Evolutionary conservation across 73 alveolate species (phyloP), one percentile per base, ranked within the genome.

Genomic region (Durusdinium trenchii): DNA sequence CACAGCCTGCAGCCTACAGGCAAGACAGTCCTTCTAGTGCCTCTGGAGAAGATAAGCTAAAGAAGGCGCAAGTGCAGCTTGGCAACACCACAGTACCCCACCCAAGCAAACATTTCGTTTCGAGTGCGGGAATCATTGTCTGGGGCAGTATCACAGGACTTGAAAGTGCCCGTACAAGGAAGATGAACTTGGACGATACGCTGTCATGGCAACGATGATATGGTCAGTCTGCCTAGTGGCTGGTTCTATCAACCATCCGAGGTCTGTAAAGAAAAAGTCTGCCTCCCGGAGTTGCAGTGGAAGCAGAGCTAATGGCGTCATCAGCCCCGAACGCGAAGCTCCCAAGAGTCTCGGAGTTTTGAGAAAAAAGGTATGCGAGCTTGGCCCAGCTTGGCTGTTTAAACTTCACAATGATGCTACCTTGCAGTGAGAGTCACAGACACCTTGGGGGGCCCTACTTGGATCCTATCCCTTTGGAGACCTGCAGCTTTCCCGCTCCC

Each of bases 51-150:
- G 97, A 91, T n/a, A 91, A 91, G 76, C 57, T 26, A 9, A 89
- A 89, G 96, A 89, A 89, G 95, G 35, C 95, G 86, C 96, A 89
- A 50, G 67, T 64, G 96, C 57, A 30, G 86, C 81, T 89, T 18
- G 90, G 90, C 90, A 20, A 16, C 23, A 57, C 12, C 12, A 57
- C 12, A 57, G 23, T 23, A 57, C 23, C 23, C 23, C 32, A 57
- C 69, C 69, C n/a, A 2, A 60, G 73, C 69, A 23, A 16, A 57
- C 23, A 16, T 57, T 57, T 57, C 69, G 12, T 12, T n/a, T n/a
- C n/a, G n/a, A n/a, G n/a, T n/a, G n/a, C n/a, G n/a, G n/a, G n/a
- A n/a, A n/a, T n/a, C n/a, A n/a, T n/a, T n/a, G n/a, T n/a, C n/a
- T n/a, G n/a, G n/a, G n/a, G n/a, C n/a, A n/a, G n/a, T n/a, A n/a